Conservation (phyloP, 1,284 basidiomycete species). For the Trichosporon sp. region DNA sequence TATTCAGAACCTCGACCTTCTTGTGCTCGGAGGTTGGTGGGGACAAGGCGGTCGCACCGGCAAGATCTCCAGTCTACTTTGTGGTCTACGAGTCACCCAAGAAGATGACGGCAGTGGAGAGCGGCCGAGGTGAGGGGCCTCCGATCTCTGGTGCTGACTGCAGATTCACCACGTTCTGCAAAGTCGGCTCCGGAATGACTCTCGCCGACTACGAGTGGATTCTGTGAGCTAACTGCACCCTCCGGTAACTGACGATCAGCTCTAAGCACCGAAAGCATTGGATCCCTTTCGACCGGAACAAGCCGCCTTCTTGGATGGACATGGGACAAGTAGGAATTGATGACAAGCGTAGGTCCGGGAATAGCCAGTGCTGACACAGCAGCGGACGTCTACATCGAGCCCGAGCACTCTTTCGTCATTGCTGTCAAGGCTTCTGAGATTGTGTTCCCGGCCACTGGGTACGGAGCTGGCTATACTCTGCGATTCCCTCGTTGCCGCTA, state of each 20-base stretch:
- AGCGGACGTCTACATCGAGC: slow-evolving; percentile 52
- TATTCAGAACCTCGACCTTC: slow-evolving; percentile 72
- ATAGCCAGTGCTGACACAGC: slow-evolving; percentile 12
- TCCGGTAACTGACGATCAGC: slow-evolving; percentile 19
- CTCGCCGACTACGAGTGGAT: slow-evolving; percentile 77
- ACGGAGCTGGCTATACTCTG: slow-evolving; percentile 52
- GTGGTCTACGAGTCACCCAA: slow-evolving; percentile 46
- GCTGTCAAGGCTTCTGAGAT: slow-evolving; percentile 89
- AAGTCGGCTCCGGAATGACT: slow-evolving; percentile 79
- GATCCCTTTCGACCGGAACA: slow-evolving; percentile 44
- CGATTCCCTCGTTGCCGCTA: slow-evolving; percentile 78
- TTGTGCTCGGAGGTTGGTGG: slow-evolving; percentile 65
- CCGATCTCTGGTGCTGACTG: neutral
- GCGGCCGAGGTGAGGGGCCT: slow-evolving; percentile 55
- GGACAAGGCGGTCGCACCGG: slow-evolving; percentile 51
- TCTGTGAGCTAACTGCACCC: slow-evolving; percentile 31
- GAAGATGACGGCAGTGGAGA: slow-evolving; percentile 58
- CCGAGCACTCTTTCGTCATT: slow-evolving; percentile 58
- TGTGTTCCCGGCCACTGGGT: slow-evolving; percentile 51
- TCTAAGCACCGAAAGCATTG: slow-evolving; percentile 46
- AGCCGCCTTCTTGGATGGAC: slow-evolving; percentile 43
- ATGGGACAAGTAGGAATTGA: slow-evolving; percentile 39
- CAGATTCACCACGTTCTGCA: slow-evolving; percentile 59
- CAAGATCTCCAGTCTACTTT: slow-evolving; percentile 49
- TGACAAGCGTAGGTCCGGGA: slow-evolving; percentile 42